Evolutionary conservation across 1,284 basidiomycete genomes (phyloP), one percentile per base, ranked within the genome.

Genomic region (Papiliotrema fonsecae): DNA sequence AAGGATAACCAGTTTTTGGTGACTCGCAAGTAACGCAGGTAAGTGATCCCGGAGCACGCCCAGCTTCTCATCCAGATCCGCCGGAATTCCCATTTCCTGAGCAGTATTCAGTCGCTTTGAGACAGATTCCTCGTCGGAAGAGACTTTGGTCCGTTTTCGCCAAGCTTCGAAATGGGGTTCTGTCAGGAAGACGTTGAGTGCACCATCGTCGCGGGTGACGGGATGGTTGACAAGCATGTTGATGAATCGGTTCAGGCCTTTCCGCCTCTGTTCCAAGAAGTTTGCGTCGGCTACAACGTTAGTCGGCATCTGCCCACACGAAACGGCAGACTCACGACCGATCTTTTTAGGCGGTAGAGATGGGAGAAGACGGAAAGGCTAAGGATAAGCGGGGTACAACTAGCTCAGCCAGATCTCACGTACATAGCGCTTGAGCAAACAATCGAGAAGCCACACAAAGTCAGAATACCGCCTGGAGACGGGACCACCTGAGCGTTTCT

Each of bases 331-430:
- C 85, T 76, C 67, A 88, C 89, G 84, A 67, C 87, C 87, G 53
- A 96, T 78, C 39, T 88, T 81, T 70, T 97, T 97, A 0, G 92
- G 92, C 9, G 92, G 92, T 30, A 96, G 75, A 2, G 82, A 76
- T n/a, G 88, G 85, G 52, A 94, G 78, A n/a, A 96, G 76, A 30
- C 92, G 82, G 79, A 96, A 96, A 0, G 92, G 91, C 76, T 97
- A 89, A 44, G 82, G 77, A 43, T 43, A 4, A 48, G 38, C 41
- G 13, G 11, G 10, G 4, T 10, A 10, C 25, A 42, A 30, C 16
- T 22, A 22, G 22, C 16, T 13, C 13, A 2, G 11, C 22, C 21
- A 35, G 22, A 19, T 10, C 11, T n/a, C 7, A 58, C 70, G 60
- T 43, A 74, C 72, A 52, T 74, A 74, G 43, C 76, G 70, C 46